Evolutionary conservation across 164 flowering plant species (phyloP), one percentile per base, ranked within the genome.

Genomic region (Platanus orientalis): DNA sequence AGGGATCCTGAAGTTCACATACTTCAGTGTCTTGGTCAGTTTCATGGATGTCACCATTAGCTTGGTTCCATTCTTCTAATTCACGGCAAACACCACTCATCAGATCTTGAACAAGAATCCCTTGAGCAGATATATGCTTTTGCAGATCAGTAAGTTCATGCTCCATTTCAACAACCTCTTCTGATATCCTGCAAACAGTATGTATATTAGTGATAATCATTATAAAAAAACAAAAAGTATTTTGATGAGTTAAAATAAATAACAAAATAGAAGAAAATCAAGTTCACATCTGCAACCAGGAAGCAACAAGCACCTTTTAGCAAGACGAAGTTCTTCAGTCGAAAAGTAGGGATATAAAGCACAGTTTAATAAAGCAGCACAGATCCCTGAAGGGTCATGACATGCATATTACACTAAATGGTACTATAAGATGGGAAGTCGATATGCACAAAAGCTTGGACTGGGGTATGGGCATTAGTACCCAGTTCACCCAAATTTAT

Each of bases 151-250:
- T 72, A 61, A 94, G 72, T 74, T 94, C 97, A 65, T 89, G 96
- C 71, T 91, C 81, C 86, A 83, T 80, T 73, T 94, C 98, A 40
- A 79, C 80, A n/a, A 84, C 95, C 80, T 94, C 98, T 76, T 94
- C 98, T 45, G 95, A 80, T 70, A 94, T 78, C 74, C 98, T 94
- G 73, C 72, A 72, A 48, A 56, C 21, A 28, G 54, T n/a, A 13
- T 19, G 32, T 5, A 61, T 3, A 51, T 52, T 23, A 47, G 60
- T 58, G 23, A 32, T 21, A 25, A 45, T 27, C 13, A 36, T 26
- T 59, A 14, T 10, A 19, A 57, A 17, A 17, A 20, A 17, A 28
- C 42, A 36, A 14, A 36, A 36, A 36, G 13, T 7, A 1, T 36
- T 36, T 3, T 36, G 36, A 4, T 32, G 36, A 32, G 36, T 32